Conservation (phyloP, 371 early-diverging fungal species). For the Nematocida displodere region DNA sequence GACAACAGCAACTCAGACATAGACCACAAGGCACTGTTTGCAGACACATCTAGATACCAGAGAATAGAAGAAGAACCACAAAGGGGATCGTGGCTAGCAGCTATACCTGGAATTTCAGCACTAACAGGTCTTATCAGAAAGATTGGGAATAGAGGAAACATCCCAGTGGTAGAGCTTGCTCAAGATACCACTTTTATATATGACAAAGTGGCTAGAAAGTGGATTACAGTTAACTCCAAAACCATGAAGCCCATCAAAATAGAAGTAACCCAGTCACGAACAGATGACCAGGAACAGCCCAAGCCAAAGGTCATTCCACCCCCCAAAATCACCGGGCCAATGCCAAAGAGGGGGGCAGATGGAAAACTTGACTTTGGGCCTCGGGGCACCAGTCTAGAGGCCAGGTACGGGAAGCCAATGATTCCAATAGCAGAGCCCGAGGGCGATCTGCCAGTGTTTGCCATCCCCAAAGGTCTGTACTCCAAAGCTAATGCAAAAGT, state of each 20-base stretch:
- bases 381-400: constrained; percentile 21
- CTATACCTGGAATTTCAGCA: constrained; percentile 11
- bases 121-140: neutral
- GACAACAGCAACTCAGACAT: neutral
- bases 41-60: constrained; percentile 24
- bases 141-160: neutral
- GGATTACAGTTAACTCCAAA: constrained; percentile 30
- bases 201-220: constrained; percentile 18
- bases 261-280: too few relatives aligned
- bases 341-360: constrained; percentile 34
- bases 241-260: constrained; percentile 32
- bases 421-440: constrained; percentile 1
- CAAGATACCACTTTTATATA: constrained; percentile 17
- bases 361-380: constrained; percentile 14
- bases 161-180: constrained; percentile 29
- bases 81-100: constrained; percentile 20
- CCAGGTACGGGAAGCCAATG: constrained; percentile 34
- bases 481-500: constrained; percentile 20
- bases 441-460: neutral
- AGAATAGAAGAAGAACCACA: neutral
- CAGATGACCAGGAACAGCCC: too few relatives aligned
- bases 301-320: too few relatives aligned
- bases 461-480: neutral
- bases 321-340: constrained; percentile 10
- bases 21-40: constrained; percentile 19